Conservation (phyloP, 768 basidiomycete species). For the Auricularia sp. region DNA sequence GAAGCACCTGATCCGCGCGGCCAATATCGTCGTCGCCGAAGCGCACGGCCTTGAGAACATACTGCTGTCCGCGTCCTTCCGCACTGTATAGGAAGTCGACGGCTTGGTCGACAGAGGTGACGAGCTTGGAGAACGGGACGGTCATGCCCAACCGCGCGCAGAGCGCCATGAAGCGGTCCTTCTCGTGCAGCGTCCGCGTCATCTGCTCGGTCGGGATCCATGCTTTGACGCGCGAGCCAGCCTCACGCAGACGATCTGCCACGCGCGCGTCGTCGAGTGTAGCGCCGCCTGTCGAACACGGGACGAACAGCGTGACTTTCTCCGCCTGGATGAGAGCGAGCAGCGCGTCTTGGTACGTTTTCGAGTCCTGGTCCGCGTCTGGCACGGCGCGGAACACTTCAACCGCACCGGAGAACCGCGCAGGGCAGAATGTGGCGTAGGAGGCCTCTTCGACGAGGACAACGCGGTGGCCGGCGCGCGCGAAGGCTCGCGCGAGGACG, state of each 20-base stretch:
- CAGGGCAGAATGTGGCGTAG: neutral
- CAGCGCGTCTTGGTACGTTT: neutral
- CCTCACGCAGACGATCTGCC: neutral
- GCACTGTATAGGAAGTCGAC: neutral
- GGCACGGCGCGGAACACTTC: neutral
- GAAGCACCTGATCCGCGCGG: neutral
- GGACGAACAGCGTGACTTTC: neutral
- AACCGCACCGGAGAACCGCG: neutral
- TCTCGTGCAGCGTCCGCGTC: neutral
- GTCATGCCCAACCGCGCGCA: neutral
- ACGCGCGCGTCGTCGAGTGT: neutral
- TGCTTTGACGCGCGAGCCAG: neutral
- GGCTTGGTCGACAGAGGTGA: neutral
- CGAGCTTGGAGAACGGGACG: neutral
- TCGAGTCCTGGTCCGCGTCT: neutral
- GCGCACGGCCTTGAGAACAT: neutral
- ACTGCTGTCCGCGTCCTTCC: neutral
- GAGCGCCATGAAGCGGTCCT: neutral
- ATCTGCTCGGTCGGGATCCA: neutral
- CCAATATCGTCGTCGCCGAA: neutral
- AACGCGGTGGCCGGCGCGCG: neutral
- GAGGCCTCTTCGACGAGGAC: neutral
- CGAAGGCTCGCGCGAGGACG: neutral
- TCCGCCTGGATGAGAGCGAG: neutral
- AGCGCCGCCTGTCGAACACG: neutral